Percentiles rank a stretch among this genome's conserved stretches.
Conservation (phyloP, 169 alveolate genomes). For the Plasmodium ovale region DNA sequence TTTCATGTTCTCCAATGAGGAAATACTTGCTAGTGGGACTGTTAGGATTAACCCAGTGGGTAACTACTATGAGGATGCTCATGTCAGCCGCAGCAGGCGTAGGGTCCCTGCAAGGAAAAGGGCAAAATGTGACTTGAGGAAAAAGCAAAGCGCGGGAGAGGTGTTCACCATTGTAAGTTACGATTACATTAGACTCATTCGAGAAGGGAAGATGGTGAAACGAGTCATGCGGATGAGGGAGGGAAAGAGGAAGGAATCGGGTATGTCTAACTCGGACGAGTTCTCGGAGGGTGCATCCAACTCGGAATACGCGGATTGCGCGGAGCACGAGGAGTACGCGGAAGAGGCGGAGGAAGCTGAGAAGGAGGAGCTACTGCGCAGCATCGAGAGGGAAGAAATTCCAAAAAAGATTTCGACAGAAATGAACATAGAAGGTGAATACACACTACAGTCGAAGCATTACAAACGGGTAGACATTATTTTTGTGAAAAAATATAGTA, state of each 20-base stretch:
- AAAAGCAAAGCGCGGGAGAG: neutral
- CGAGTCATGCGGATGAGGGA: neutral
- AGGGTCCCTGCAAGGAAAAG: too few species aligned
- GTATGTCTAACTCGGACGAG: neutral
- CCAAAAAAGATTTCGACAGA: neutral
- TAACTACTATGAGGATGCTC: too few species aligned
- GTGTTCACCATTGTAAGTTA: constrained; percentile 31
- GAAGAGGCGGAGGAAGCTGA: neutral
- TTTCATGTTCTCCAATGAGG: too few species aligned
- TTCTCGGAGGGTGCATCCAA: too few species aligned
- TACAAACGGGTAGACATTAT: constrained; percentile 25
- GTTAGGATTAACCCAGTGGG: too few species aligned
- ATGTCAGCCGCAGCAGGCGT: too few species aligned
- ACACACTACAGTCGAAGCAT: constrained; percentile 15
- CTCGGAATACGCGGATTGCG: neutral
- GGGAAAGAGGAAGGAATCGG: neutral
- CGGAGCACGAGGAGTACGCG: neutral
- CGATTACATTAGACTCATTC: constrained; percentile 18
- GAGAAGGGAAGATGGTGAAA: neutral
- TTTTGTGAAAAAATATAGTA: constrained; percentile 12
- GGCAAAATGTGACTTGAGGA: neutral
- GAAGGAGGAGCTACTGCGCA: neutral
- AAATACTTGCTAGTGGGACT: too few species aligned
- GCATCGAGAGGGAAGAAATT: constrained; percentile 4
- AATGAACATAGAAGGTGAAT: constrained; percentile 2